These are phyloP conservation scores for Pseudozyma sp. DNA, from an alignment of 1,284 basidiomycete species.

Conservation along the genomic window DNA sequence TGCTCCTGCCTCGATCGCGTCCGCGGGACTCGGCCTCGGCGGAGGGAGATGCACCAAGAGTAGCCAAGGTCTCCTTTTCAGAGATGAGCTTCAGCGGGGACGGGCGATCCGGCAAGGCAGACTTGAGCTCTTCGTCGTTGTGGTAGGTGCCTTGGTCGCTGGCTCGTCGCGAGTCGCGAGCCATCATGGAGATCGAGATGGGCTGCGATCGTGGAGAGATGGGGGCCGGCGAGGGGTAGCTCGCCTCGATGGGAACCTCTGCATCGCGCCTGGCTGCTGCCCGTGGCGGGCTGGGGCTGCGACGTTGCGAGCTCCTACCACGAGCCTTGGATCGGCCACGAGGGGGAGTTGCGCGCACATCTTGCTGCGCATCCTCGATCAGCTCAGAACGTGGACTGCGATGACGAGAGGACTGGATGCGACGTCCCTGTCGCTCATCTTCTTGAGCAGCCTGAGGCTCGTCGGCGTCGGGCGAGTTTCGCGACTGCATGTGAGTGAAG, in stretches of 20 bases:
- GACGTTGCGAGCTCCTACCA: conserved; percentile 51
- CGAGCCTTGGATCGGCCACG: conserved; percentile 57
- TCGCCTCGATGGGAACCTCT: conserved; percentile 3
- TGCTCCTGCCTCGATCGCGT: conserved; percentile 31
- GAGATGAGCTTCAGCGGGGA: conserved; percentile 36
- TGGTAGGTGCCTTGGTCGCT: conserved; percentile 33
- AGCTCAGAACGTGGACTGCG: conserved; percentile 10
- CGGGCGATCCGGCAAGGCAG: conserved; percentile 33
- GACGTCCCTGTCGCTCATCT: conserved; percentile 25
- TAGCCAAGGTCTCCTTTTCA: conserved; percentile 13
- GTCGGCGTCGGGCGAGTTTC: conserved; percentile 16
- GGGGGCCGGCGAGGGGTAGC: conserved; percentile 19
- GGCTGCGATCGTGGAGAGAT: conserved; percentile 44
- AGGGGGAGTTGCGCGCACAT: conserved; percentile 42
- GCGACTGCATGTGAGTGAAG: conserved; percentile 47
- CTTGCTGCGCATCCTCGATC: conserved; percentile 18
- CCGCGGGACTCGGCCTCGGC: conserved; percentile 15
- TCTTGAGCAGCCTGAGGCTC: conserved; percentile 4
- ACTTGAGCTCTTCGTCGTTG: conserved; percentile 43
- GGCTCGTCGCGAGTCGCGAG: conserved; percentile 21
- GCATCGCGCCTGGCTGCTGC: conserved; percentile 48
- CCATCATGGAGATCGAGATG: conserved; percentile 38
- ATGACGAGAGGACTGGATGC: conserved; percentile 13
- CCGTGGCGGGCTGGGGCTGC: conserved; percentile 55
- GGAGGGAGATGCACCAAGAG: not conserved